These are phyloP conservation scores for Glomus cerebriforme DNA, from an alignment of 192 early-diverging fungal genomes.

Conservation along the genomic window DNA sequence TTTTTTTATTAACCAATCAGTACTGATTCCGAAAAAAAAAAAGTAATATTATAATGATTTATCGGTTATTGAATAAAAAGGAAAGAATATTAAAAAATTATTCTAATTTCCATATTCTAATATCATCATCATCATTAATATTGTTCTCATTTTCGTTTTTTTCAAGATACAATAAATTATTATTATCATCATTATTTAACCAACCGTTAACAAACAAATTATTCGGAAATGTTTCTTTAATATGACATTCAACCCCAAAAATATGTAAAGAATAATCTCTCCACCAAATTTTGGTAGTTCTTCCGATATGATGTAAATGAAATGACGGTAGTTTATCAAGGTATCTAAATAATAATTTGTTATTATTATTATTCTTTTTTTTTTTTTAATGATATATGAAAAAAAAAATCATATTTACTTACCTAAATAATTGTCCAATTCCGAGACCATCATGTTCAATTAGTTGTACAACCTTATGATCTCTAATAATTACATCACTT, in stretches of 20 bases:
- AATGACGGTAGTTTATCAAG: slow-evolving; percentile 43
- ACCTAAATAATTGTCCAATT: slow-evolving; percentile 49
- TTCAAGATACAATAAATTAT: too few relatives aligned
- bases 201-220: slow-evolving; percentile 37
- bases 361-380: too few relatives aligned
- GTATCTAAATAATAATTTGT: too few relatives aligned
- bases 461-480: slow-evolving; percentile 38
- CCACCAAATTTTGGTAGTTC: slow-evolving; percentile 43
- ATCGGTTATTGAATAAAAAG: too few relatives aligned
- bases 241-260: slow-evolving; percentile 41
- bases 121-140: too few relatives aligned
- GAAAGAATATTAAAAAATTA: too few relatives aligned
- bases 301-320: slow-evolving; percentile 41
- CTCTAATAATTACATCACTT: slow-evolving; percentile 42
- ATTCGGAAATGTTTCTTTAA: slow-evolving; percentile 42
- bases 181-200: slow-evolving; percentile 22
- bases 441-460: slow-evolving; percentile 46
- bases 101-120: too few relatives aligned
- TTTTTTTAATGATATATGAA: too few relatives aligned
- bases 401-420: neutral
- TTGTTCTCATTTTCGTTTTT: too few relatives aligned
- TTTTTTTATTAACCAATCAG: too few relatives aligned
- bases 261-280: slow-evolving; percentile 44
- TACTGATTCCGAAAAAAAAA: too few relatives aligned
- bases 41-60: too few relatives aligned